A percentile compares a stretch with the other conserved stretches of the same genome.
phyloP scores from a whole-genome alignment of 176 grass and related monocot species.

The Echinochloa phyllopogon region DNA sequence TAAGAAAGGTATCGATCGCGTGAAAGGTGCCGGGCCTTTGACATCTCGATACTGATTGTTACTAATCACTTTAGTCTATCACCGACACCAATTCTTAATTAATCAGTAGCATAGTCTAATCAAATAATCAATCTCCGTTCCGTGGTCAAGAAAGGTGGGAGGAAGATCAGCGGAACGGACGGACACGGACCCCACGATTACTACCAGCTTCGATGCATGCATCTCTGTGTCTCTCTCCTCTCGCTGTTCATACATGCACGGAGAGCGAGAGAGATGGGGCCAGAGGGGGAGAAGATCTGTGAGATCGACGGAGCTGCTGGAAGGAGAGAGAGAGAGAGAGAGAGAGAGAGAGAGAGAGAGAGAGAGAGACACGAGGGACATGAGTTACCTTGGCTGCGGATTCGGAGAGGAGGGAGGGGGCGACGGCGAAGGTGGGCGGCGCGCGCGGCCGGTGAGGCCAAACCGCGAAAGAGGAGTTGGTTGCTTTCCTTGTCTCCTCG shows the following conservation, averaged over 20 bases:
- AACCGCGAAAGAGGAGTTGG: not conserved
- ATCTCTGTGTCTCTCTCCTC: not conserved
- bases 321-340: not conserved
- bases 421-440: not conserved
- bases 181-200: not conserved
- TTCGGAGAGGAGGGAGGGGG: not conserved
- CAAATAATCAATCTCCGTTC: not conserved
- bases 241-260: not conserved
- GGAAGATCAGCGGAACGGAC: not conserved
- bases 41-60: slow-evolving; percentile 9
- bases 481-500: not conserved
- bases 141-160: slow-evolving; percentile 33
- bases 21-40: slow-evolving; percentile 47
- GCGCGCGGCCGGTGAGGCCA: not conserved
- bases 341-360: not conserved
- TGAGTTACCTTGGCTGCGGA: not conserved
- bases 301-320: not conserved
- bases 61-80: slow-evolving; percentile 31
- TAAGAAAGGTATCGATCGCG: not conserved
- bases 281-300: too few relatives aligned
- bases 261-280: not conserved
- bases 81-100: not conserved
- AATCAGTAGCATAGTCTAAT: not conserved
- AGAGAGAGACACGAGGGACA: not conserved
- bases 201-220: not conserved